A percentile compares a stretch with the other conserved stretches of the same genome.
Conservation (phyloP, 371 early-diverging fungal genomes). For the Mortierella sp. region DNA sequence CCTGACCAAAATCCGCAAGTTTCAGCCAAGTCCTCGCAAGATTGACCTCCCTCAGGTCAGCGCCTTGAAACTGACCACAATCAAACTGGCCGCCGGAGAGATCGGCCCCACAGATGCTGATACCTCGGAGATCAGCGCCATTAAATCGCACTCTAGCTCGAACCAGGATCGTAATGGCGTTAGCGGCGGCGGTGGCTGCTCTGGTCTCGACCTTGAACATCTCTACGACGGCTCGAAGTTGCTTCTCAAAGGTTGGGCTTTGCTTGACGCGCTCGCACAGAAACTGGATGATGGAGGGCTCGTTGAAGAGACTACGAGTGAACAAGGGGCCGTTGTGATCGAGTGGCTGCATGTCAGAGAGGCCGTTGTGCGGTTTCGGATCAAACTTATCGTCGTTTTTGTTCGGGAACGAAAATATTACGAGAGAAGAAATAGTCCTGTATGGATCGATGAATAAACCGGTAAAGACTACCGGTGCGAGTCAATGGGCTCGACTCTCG, state of each 20-base stretch:
- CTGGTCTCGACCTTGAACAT: neutral
- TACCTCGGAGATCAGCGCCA: neutral
- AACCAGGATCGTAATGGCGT: constrained; percentile 23
- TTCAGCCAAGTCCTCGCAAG: neutral
- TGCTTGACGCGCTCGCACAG: constrained; percentile 10
- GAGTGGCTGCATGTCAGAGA: neutral
- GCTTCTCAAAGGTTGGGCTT: constrained; percentile 1
- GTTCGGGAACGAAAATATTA: neutral
- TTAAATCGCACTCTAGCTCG: neutral
- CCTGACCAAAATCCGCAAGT: neutral
- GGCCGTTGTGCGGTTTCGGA: neutral
- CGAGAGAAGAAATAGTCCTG: constrained; percentile 12
- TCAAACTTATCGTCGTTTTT: neutral
- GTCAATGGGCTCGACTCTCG: constrained; percentile 12
- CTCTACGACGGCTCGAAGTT: neutral
- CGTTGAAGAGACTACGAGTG: neutral
- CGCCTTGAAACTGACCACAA: neutral
- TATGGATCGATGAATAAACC: constrained; percentile 20
- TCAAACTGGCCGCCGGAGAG: neutral
- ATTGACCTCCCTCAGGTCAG: neutral
- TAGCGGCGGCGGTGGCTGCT: constrained; percentile 4
- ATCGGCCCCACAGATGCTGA: neutral
- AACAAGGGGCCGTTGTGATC: neutral
- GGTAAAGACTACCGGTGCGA: constrained; percentile 17
- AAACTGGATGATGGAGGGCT: constrained; percentile 16